A percentile compares a stretch with the other conserved stretches of the same genome.
phyloP scores from a whole-genome alignment of 495 filamentous ascomycete genomes.

The Podospora didyma region DNA sequence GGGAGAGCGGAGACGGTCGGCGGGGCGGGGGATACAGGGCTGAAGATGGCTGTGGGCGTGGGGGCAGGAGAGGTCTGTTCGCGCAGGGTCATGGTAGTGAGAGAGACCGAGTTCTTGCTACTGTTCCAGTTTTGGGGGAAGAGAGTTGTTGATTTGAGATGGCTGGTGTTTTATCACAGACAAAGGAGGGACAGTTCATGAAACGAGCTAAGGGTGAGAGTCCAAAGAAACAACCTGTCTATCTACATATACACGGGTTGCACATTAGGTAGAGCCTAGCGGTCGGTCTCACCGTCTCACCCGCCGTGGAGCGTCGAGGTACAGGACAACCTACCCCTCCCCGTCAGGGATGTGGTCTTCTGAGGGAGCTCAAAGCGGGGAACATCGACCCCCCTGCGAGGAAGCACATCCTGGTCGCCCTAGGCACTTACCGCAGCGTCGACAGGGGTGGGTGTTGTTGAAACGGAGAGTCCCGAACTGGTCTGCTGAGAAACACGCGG shows the following conservation, averaged over 20 bases:
- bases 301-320: no score
- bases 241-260: no score
- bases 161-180: no score
- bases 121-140: no score
- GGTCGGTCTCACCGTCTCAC: no score
- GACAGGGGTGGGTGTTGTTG: conserved; percentile 6
- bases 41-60: conserved; percentile 6
- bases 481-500: conserved; percentile 3
- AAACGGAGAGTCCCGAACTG: not conserved
- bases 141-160: no score
- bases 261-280: no score
- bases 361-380: not conserved
- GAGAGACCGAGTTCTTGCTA: no score
- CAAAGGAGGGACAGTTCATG: no score
- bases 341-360: no score
- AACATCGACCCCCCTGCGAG: not conserved
- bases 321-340: no score
- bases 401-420: not conserved
- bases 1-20: conserved; percentile 9
- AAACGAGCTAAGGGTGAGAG: not conserved
- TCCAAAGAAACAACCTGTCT: no score
- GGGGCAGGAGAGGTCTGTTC: conserved; percentile 9
- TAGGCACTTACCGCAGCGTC: not conserved
- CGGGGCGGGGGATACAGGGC: not conserved
- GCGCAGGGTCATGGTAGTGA: conserved; percentile 9